Evolutionary conservation across 768 basidiomycete species (phyloP).

Genomic region (Hygrocybe coccinea): DNA sequence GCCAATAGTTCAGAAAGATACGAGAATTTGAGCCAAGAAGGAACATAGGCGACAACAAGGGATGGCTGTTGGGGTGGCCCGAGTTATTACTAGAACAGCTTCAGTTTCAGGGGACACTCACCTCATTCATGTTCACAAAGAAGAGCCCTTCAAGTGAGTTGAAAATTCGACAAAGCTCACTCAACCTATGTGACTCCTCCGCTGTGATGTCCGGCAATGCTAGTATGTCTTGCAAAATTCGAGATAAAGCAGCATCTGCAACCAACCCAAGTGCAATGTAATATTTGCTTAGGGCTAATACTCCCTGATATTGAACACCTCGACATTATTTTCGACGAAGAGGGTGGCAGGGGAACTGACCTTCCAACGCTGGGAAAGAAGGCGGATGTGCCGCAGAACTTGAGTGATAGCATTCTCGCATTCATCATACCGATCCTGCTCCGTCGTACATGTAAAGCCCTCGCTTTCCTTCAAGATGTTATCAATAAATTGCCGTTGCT

Average conservation of each 20-base stretch:
- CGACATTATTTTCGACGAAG: neutral
- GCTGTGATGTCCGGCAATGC: slow-evolving; percentile 83
- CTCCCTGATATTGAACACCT: slow-evolving; percentile 39
- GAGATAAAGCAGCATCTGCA: slow-evolving; percentile 60
- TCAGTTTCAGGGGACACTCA: slow-evolving; percentile 23
- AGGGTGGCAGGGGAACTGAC: slow-evolving; percentile 36
- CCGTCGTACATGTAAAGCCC: slow-evolving; percentile 64
- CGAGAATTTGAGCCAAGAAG: slow-evolving; percentile 91
- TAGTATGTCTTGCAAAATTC: slow-evolving; percentile 68
- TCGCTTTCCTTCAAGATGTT: slow-evolving; percentile 48
- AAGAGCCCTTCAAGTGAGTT: slow-evolving; percentile 79
- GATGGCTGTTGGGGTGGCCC: slow-evolving; percentile 45
- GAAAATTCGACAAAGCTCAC: slow-evolving; percentile 77
- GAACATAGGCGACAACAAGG: slow-evolving; percentile 79
- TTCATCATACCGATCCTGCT: slow-evolving; percentile 71
- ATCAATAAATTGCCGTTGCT: slow-evolving; percentile 42
- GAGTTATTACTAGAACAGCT: neutral
- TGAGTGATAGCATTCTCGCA: slow-evolving; percentile 66
- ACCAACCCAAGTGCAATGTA: slow-evolving; percentile 67
- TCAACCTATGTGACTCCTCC: slow-evolving; percentile 75
- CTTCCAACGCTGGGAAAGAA: slow-evolving; percentile 64
- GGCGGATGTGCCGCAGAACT: slow-evolving; percentile 59
- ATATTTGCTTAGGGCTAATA: slow-evolving; percentile 68
- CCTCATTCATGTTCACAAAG: slow-evolving; percentile 57
- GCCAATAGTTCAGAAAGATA: slow-evolving; percentile 91